These are phyloP conservation scores for Hericium rajendrae DNA, from an alignment of 768 basidiomycete species.

Conservation along the genomic window DNA sequence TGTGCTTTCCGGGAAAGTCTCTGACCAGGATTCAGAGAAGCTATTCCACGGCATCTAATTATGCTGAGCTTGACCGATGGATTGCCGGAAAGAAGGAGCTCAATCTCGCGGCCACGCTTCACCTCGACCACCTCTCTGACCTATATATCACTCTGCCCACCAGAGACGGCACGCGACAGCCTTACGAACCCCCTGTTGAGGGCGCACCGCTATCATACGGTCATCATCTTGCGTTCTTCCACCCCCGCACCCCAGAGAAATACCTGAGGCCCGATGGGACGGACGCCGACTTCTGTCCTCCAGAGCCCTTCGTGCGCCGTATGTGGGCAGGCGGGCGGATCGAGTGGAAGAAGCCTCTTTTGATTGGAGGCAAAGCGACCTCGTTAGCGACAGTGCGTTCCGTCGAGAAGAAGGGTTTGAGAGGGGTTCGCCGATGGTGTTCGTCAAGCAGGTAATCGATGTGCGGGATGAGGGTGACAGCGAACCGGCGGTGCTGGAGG, in stretches of 20 bases:
- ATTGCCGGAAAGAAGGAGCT: slow-evolving; percentile 38
- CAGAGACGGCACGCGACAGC: slow-evolving; percentile 42
- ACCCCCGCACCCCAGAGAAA: slow-evolving; percentile 48
- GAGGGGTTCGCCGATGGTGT: slow-evolving; percentile 56
- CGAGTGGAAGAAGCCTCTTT: slow-evolving; percentile 47
- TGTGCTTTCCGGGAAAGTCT: too few relatives aligned
- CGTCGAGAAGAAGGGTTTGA: slow-evolving; percentile 59
- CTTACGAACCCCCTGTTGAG: slow-evolving; percentile 30
- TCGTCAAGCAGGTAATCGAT: slow-evolving; percentile 58
- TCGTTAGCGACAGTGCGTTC: slow-evolving; percentile 39
- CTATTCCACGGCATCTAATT: slow-evolving; percentile 1
- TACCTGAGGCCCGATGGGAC: slow-evolving; percentile 60
- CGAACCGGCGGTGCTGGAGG: slow-evolving; percentile 45
- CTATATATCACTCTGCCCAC: slow-evolving; percentile 66
- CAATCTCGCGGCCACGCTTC: slow-evolving; percentile 38
- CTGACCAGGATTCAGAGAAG: slow-evolving; percentile 1
- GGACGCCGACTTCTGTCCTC: slow-evolving; percentile 62
- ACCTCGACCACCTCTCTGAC: slow-evolving; percentile 48
- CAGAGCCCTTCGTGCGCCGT: slow-evolving; percentile 61
- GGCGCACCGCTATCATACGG: slow-evolving; percentile 44
- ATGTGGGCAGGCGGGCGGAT: slow-evolving; percentile 79
- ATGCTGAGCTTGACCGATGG: slow-evolving; percentile 39
- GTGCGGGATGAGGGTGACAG: slow-evolving; percentile 34
- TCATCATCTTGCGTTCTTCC: slow-evolving; percentile 70
- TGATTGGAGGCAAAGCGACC: slow-evolving; percentile 42